Conservation (phyloP, 169 alveolate species). For the Cryptosporidium ryanae region DNA sequence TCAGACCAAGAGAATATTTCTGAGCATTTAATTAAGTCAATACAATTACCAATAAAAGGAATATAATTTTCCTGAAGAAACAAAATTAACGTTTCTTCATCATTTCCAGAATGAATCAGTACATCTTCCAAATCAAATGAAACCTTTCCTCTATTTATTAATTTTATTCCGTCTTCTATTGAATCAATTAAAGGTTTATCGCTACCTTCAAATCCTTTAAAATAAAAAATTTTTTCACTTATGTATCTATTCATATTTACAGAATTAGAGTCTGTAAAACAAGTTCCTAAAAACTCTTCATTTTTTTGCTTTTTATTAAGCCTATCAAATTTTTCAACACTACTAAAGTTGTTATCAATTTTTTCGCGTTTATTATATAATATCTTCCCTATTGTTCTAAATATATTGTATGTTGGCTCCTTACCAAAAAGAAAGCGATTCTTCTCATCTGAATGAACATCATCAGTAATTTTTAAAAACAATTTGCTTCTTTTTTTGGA, state of each 20-base stretch:
- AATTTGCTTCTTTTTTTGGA: constrained; percentile 8
- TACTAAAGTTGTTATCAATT: neutral
- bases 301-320: constrained; percentile 4
- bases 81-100: constrained; percentile 28
- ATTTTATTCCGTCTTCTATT: neutral
- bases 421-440: constrained; percentile 2
- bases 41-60: constrained; percentile 50
- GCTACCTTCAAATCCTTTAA: constrained; percentile 12
- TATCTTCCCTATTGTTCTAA: constrained; percentile 57
- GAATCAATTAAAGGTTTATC: neutral
- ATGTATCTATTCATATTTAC: neutral
- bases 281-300: neutral
- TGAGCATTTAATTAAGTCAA: constrained; percentile 20
- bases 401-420: constrained; percentile 42
- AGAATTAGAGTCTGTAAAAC: neutral
- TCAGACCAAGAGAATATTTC: constrained; percentile 64
- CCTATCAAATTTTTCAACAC: neutral
- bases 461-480: neutral
- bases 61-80: constrained; percentile 65
- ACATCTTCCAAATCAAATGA: constrained; percentile 44
- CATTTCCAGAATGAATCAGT: constrained; percentile 24
- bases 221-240: neutral
- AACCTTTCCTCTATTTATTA: constrained; percentile 10
- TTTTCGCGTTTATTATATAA: constrained; percentile 53
- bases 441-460: neutral